phyloP scores from a whole-genome alignment of 208 protist species.

The Spironucleus salmonicida region DNA sequence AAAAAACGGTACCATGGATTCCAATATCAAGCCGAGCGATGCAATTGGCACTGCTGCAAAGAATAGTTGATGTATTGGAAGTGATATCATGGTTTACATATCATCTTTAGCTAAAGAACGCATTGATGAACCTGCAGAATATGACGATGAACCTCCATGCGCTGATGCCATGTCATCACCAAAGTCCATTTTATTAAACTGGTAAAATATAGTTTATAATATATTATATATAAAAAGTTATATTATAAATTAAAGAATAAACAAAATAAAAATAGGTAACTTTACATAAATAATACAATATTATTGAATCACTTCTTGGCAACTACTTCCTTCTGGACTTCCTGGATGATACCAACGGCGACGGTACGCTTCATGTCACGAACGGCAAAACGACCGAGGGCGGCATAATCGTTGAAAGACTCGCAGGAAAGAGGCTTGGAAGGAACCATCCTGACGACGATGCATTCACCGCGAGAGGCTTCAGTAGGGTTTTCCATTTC shows the following conservation, averaged over 20 bases:
- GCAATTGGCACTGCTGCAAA: no score
- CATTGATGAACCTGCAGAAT: no score
- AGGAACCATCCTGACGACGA: slow-evolving; percentile 29
- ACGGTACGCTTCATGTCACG: slow-evolving; percentile 69
- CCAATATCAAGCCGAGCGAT: no score
- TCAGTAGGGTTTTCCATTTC: background rate
- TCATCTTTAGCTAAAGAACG: no score
- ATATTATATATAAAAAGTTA: background rate
- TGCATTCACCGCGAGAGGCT: slow-evolving; percentile 1
- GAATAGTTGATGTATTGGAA: no score
- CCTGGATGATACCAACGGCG: slow-evolving; percentile 74
- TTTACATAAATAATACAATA: background rate
- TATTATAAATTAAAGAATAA: background rate
- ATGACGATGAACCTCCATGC: no score
- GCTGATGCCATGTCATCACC: no score
- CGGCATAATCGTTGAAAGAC: slow-evolving; percentile 67
- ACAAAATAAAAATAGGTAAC: background rate
- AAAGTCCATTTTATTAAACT: background rate
- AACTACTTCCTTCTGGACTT: slow-evolving; percentile 1
- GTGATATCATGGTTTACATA: no score
- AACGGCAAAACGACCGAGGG: slow-evolving; percentile 74
- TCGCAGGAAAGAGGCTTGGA: slow-evolving; percentile 65
- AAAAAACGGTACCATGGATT: no score
- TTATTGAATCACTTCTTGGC: background rate
- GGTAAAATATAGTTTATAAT: background rate